phyloP scores from a whole-genome alignment of 2,329 filamentous ascomycete species.

The Monosporascus sp. region DNA sequence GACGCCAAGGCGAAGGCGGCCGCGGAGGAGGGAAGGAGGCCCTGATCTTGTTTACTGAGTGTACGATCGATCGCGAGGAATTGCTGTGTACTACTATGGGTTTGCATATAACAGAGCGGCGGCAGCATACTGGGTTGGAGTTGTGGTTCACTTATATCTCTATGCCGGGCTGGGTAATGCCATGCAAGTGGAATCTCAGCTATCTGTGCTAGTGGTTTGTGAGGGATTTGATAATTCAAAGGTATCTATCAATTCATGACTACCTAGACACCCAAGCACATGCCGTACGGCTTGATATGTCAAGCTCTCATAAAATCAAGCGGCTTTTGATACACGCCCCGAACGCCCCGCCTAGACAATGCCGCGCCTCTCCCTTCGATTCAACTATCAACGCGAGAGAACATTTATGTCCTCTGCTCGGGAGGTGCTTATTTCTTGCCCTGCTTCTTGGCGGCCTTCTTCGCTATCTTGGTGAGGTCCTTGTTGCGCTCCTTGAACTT shows the following conservation, averaged over 20 bases:
- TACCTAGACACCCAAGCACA: too few relatives aligned
- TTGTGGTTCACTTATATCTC: background rate
- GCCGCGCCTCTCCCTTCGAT: too few relatives aligned
- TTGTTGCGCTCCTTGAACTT: conserved; percentile 14
- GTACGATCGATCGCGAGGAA: background rate
- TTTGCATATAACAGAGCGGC: conserved; percentile 4
- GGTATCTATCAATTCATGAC: too few relatives aligned
- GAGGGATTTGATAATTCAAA: too few relatives aligned
- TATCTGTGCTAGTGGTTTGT: background rate
- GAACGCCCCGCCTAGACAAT: too few relatives aligned
- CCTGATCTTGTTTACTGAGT: background rate
- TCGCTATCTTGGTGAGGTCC: conserved; percentile 7
- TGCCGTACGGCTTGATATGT: too few relatives aligned
- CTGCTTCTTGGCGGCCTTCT: conserved; percentile 9
- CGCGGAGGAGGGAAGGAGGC: conserved; percentile 18
- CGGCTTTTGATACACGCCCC: too few relatives aligned
- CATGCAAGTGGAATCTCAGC: conserved; percentile 3
- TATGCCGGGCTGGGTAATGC: too few relatives aligned
- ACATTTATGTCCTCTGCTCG: too few relatives aligned
- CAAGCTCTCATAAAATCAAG: too few relatives aligned
- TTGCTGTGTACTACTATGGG: conserved; percentile 5
- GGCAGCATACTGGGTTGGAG: conserved; percentile 5
- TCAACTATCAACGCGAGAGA: too few relatives aligned
- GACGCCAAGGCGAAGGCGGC: conserved; percentile 24
- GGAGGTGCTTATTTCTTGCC: background rate